Evolutionary conservation across 108 stramenopile genomes (phyloP).

Genomic region (Pseudonitzschia pungens): DNA sequence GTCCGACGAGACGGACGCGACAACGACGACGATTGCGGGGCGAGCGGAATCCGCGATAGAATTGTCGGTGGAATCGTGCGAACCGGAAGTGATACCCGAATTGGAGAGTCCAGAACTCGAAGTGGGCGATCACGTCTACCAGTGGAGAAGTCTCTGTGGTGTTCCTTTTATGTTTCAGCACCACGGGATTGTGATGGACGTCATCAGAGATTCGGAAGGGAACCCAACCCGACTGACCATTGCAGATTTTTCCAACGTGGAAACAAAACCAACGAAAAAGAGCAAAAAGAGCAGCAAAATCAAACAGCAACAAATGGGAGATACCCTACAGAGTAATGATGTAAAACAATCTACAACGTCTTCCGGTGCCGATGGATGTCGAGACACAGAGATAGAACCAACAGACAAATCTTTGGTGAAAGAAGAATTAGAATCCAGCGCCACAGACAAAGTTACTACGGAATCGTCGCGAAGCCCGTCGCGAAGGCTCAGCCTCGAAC

Average conservation of each 20-base stretch:
- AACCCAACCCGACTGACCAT: constrained; percentile 27
- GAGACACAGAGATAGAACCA: neutral
- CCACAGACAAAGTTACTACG: neutral
- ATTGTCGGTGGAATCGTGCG: too few species aligned
- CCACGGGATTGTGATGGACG: constrained; percentile 52
- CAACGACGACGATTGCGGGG: neutral
- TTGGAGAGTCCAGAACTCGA: constrained; percentile 15
- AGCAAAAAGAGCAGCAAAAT: neutral
- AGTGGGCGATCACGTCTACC: constrained; percentile 51
- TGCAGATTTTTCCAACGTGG: constrained; percentile 43
- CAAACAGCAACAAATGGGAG: too few species aligned
- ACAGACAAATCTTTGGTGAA: neutral
- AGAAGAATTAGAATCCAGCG: neutral
- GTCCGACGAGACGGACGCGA: neutral
- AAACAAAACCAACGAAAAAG: constrained; percentile 1
- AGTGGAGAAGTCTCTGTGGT: constrained; percentile 40
- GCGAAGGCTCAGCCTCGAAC: constrained; percentile 14
- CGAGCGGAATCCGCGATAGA: too few species aligned
- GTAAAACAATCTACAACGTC: too few species aligned
- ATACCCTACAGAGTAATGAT: too few species aligned
- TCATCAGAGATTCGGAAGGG: constrained; percentile 10
- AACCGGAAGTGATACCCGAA: constrained; percentile 9
- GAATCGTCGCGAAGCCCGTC: neutral
- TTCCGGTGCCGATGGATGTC: neutral
- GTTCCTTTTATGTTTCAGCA: constrained; percentile 49